These are phyloP conservation scores for Termitomyces titanicus DNA, from an alignment of 768 basidiomycete genomes.

Conservation along the genomic window DNA sequence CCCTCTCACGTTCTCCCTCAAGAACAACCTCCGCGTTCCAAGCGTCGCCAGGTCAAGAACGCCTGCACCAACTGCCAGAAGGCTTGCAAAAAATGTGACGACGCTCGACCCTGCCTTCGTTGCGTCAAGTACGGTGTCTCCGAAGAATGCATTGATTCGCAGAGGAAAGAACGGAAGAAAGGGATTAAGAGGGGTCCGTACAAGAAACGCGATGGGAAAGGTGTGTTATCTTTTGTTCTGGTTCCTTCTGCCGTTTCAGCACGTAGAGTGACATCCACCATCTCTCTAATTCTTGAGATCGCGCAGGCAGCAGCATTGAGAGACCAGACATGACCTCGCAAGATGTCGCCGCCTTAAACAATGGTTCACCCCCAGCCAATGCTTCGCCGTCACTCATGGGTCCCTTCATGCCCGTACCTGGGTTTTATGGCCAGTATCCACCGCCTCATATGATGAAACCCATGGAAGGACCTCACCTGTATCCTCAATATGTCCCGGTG, in stretches of 20 bases:
- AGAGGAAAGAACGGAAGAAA: constrained; percentile 89
- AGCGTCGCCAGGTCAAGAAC: constrained; percentile 88
- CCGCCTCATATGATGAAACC: constrained; percentile 46
- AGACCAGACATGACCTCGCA: constrained; percentile 34
- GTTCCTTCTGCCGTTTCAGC: constrained; percentile 16
- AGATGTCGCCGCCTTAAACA: constrained; percentile 38
- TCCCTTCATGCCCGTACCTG: constrained; percentile 53
- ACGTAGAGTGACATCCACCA: constrained; percentile 22
- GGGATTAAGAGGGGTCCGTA: constrained; percentile 85
- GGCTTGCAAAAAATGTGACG: constrained; percentile 90
- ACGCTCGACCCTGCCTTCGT: constrained; percentile 87
- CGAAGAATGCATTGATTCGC: constrained; percentile 86
- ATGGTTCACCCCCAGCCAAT: constrained; percentile 35
- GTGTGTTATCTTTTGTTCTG: constrained; percentile 40
- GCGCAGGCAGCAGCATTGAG: constrained; percentile 55
- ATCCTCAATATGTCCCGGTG: constrained; percentile 28
- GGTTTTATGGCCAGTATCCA: constrained; percentile 55
- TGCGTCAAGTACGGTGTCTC: constrained; percentile 89
- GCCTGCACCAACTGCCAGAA: constrained; percentile 90
- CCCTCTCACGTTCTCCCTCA: constrained; percentile 40
- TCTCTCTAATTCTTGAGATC: constrained; percentile 50
- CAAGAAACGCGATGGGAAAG: constrained; percentile 94
- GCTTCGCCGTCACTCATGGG: constrained; percentile 43
- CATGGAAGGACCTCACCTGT: constrained; percentile 46
- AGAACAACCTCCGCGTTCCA: constrained; percentile 58